Conservation (phyloP, 2,329 filamentous ascomycete species). For the Beauveria rudraprayagi region DNA sequence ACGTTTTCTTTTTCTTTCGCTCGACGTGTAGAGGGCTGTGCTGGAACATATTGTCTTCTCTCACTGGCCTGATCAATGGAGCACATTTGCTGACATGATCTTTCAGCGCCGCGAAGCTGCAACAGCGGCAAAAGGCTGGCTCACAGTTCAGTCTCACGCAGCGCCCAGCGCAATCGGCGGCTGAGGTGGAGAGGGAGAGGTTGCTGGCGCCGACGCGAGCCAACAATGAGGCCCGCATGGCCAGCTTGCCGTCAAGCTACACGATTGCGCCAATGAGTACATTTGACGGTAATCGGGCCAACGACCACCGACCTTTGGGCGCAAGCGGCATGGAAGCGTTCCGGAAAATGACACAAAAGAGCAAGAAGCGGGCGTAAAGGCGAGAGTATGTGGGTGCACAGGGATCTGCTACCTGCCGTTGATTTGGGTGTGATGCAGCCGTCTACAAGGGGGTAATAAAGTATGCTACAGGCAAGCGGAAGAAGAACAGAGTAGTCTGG, state of each 20-base stretch:
- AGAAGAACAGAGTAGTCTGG: not conserved
- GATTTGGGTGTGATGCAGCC: too few species aligned
- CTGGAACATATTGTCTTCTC: too few species aligned
- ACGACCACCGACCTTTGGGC: conserved; percentile 53
- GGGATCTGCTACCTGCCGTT: too few species aligned
- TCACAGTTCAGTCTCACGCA: conserved; percentile 44
- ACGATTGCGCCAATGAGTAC: conserved; percentile 55
- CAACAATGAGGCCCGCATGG: conserved; percentile 49
- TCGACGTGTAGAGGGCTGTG: too few species aligned
- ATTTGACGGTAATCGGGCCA: conserved; percentile 43
- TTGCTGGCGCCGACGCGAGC: conserved; percentile 47
- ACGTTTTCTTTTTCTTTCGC: conserved; percentile 24
- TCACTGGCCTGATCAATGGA: too few species aligned
- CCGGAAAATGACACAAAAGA: conserved; percentile 56
- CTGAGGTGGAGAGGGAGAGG: conserved; percentile 48
- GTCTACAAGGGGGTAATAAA: too few species aligned
- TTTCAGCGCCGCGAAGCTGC: conserved; percentile 43
- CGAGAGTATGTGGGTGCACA: too few species aligned
- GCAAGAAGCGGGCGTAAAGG: conserved; percentile 40
- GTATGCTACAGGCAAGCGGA: not conserved
- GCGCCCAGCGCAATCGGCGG: conserved; percentile 34
- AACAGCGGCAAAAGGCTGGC: conserved; percentile 40
- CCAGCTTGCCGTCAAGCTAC: conserved; percentile 48
- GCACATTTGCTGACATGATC: not conserved
- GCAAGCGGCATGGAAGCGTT: conserved; percentile 58